Percentiles rank a stretch among this genome's conserved stretches.
Evolutionary conservation across 768 basidiomycete species (phyloP).

Genomic region (Russula foetens): DNA sequence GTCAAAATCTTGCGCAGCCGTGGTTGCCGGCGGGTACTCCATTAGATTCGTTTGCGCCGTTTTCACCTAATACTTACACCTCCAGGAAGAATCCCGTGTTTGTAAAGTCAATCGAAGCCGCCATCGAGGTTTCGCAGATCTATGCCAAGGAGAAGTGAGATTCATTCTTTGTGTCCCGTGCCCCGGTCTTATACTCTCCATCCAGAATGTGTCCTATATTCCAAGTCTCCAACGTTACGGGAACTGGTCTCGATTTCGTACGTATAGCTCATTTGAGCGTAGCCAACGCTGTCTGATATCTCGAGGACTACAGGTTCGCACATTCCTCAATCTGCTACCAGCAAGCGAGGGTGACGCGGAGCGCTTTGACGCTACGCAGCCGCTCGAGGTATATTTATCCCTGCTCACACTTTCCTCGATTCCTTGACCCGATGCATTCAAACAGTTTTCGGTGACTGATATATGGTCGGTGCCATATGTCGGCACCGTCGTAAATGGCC

Average conservation of each 20-base stretch:
- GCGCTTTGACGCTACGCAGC: conserved; percentile 72
- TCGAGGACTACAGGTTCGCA: conserved; percentile 49
- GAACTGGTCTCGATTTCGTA: conserved; percentile 79
- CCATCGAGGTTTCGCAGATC: conserved; percentile 66
- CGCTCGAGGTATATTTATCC: conserved; percentile 51
- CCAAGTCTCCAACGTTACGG: conserved; percentile 89
- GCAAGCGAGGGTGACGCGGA: conserved; percentile 79
- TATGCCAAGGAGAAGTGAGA: conserved; percentile 66
- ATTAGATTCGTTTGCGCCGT: not conserved
- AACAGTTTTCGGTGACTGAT: conserved; percentile 76
- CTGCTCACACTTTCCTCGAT: not conserved
- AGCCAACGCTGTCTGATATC: not conserved
- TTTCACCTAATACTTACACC: not conserved
- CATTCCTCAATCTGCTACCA: conserved; percentile 85
- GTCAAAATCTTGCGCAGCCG: conserved; percentile 88
- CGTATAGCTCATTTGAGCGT: conserved; percentile 17
- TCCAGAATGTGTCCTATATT: conserved; percentile 83
- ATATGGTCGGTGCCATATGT: conserved; percentile 86
- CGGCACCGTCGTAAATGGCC: conserved; percentile 78
- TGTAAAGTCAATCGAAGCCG: conserved; percentile 72
- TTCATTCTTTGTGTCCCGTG: conserved; percentile 14
- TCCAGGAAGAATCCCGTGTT: conserved; percentile 74
- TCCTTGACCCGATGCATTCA: not conserved
- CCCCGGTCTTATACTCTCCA: not conserved
- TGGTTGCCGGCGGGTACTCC: conserved; percentile 64